phyloP scores from a whole-genome alignment of 805 yeast genomes.

The Metschnikowia cubensis region DNA sequence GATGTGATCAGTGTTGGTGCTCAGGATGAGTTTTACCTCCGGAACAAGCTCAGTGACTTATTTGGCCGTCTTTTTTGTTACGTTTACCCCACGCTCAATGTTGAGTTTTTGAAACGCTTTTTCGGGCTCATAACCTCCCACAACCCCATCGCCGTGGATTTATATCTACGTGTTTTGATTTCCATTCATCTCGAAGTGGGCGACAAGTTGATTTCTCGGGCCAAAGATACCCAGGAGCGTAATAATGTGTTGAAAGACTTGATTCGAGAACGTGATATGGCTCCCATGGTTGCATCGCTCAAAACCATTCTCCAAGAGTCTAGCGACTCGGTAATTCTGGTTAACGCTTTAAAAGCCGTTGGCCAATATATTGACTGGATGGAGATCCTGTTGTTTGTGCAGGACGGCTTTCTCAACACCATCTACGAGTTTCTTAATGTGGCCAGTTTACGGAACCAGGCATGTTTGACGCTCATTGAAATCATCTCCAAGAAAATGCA shows the following conservation, averaged over 20 bases:
- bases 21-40: constrained; percentile 28
- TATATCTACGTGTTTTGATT: constrained; percentile 67
- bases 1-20: constrained; percentile 16
- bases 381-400: constrained; percentile 70
- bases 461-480: constrained; percentile 57
- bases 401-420: constrained; percentile 50
- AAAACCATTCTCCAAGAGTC: constrained; percentile 43
- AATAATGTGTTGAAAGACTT: constrained; percentile 76
- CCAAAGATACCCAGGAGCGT: constrained; percentile 57
- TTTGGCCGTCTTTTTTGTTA: constrained; percentile 33
- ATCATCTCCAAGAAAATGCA: constrained; percentile 76
- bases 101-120: constrained; percentile 32
- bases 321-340: constrained; percentile 43
- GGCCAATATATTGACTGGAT: constrained; percentile 94
- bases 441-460: constrained; percentile 48
- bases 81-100: constrained; percentile 31
- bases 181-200: constrained; percentile 90
- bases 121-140: constrained; percentile 18
- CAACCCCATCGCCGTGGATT: constrained; percentile 43
- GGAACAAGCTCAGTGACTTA: constrained; percentile 35
- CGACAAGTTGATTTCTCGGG: constrained; percentile 77
- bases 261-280: constrained; percentile 75
- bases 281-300: constrained; percentile 63
- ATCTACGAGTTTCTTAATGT: constrained; percentile 57
- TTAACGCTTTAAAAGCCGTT: constrained; percentile 57